phyloP scores from a whole-genome alignment of 108 stramenopile species.

The Fragilaria radians region DNA sequence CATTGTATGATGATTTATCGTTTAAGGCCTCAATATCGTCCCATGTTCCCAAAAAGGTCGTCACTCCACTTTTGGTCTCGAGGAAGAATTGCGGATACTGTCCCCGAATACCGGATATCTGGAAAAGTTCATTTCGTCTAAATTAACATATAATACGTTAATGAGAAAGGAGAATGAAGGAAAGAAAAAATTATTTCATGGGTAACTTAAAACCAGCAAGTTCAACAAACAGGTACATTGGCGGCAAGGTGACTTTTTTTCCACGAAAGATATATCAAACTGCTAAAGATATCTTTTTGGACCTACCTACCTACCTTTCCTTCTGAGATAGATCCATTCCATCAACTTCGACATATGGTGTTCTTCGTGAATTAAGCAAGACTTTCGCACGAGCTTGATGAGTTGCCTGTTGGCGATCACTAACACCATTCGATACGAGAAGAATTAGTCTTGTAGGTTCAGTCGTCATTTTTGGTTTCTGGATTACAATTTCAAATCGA shows the following conservation, averaged over 20 bases:
- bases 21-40: constrained; percentile 48
- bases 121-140: constrained; percentile 54
- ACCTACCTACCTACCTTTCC: constrained; percentile 18
- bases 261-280: no score
- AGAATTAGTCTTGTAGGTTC: constrained; percentile 7
- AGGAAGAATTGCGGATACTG: constrained; percentile 84
- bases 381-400: constrained; percentile 14
- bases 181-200: no score
- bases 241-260: no score
- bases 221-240: no score
- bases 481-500: no score
- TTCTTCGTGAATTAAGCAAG: constrained; percentile 16
- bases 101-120: constrained; percentile 48
- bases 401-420: constrained; percentile 12
- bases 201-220: no score
- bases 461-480: constrained; percentile 2
- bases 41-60: constrained; percentile 42
- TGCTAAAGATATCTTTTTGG: no score
- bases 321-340: constrained; percentile 36
- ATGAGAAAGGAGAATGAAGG: no score
- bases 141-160: no score
- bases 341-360: constrained; percentile 35
- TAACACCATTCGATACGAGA: constrained; percentile 15
- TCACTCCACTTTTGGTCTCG: constrained; percentile 22
- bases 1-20: constrained; percentile 43